Conservation (phyloP, 768 basidiomycete species). For the Tricholoma bakamatsutake region DNA sequence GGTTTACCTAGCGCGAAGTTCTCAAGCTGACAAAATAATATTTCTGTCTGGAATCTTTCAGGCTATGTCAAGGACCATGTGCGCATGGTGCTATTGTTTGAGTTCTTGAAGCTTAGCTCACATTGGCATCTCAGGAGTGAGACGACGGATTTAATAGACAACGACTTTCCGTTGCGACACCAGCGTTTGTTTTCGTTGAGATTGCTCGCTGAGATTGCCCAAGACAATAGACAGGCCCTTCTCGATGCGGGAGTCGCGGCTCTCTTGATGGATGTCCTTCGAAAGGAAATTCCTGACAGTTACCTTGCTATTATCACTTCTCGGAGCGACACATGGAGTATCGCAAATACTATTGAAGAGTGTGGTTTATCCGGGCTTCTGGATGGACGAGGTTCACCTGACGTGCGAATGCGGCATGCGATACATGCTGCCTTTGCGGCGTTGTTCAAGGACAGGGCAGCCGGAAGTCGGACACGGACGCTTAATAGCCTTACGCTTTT, state of each 20-base stretch:
- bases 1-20: slow-evolving; percentile 7
- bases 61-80: not conserved
- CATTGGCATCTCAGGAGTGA: not conserved
- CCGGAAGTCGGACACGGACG: no score
- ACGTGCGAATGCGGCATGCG: slow-evolving; percentile 6
- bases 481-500: no score
- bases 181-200: slow-evolving; percentile 11
- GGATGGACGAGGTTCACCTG: not conserved
- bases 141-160: not conserved
- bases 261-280: slow-evolving; percentile 8
- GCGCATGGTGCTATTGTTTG: not conserved
- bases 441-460: not conserved
- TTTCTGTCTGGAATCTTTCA: slow-evolving; percentile 6
- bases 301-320: not conserved
- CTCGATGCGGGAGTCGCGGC: slow-evolving; percentile 7
- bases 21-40: slow-evolving; percentile 4
- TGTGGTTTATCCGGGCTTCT: slow-evolving; percentile 5
- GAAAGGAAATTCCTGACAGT: slow-evolving; percentile 3
- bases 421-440: slow-evolving; percentile 7
- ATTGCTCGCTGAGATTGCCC: slow-evolving; percentile 7
- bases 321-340: not conserved
- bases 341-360: slow-evolving; percentile 3
- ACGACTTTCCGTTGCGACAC: slow-evolving; percentile 3
- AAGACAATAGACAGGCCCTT: slow-evolving; percentile 3
- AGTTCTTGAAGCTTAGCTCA: not conserved